phyloP scores from a whole-genome alignment of 331 rosid genomes.

The Phaseolus coccineus region DNA sequence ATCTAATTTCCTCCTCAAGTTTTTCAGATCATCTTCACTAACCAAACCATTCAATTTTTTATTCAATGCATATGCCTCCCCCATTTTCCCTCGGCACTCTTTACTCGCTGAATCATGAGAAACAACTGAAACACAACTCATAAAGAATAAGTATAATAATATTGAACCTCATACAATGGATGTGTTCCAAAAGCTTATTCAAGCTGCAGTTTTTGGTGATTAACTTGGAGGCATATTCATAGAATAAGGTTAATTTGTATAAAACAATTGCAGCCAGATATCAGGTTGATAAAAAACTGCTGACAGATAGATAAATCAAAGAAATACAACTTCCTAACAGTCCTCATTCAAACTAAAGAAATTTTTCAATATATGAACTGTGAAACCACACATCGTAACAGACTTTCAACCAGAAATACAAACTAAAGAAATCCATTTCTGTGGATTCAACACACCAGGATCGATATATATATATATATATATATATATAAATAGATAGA shows the following conservation, averaged over 20 bases:
- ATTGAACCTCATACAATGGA: conserved; percentile 8
- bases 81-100: conserved; percentile 78
- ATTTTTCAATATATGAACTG: background rate
- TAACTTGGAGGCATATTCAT: background rate
- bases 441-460: too few species aligned
- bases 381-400: background rate
- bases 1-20: conserved; percentile 62
- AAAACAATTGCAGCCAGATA: background rate
- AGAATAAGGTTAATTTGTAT: conserved; percentile 7
- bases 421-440: too few species aligned
- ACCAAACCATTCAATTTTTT: conserved; percentile 66
- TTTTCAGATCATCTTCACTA: conserved; percentile 67
- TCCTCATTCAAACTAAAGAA: conserved; percentile 2
- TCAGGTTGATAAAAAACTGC: conserved; percentile 22
- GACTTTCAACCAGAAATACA: too few species aligned
- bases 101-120: conserved; percentile 84
- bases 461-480: too few species aligned
- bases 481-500: too few species aligned
- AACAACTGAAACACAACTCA: conserved; percentile 70
- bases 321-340: background rate
- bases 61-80: conserved; percentile 81
- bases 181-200: background rate
- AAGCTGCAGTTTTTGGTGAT: too few species aligned
- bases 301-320: background rate
- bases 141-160: conserved; percentile 3